Evolutionary conservation across 768 basidiomycete genomes (phyloP).

Genomic region (Psilocybe azurescens): DNA sequence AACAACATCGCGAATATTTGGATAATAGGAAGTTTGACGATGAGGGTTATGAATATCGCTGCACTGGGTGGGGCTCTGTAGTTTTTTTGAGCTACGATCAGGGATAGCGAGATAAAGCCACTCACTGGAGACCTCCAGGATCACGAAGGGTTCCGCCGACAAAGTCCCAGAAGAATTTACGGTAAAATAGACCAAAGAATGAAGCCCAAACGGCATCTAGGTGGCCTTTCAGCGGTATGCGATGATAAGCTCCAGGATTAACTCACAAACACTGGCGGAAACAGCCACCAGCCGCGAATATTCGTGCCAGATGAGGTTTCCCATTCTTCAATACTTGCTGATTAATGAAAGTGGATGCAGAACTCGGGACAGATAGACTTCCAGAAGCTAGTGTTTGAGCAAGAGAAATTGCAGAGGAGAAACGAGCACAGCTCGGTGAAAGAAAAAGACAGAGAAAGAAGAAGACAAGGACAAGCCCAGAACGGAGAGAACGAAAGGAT

Average conservation of each 20-base stretch:
- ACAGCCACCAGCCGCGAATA: conserved; percentile 73
- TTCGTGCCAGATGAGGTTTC: conserved; percentile 83
- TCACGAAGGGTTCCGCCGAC: conserved; percentile 78
- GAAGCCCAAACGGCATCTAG: conserved; percentile 82
- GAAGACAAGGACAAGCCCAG: conserved; percentile 23
- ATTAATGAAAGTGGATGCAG: conserved; percentile 21
- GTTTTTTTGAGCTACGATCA: background rate
- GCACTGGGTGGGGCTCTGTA: conserved; percentile 65
- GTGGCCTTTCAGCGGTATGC: conserved; percentile 13
- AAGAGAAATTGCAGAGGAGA: conserved; percentile 31
- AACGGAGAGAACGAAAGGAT: conserved; percentile 25
- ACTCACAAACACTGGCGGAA: conserved; percentile 76
- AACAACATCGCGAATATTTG: conserved; percentile 71
- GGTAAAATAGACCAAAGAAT: conserved; percentile 82
- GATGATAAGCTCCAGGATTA: background rate
- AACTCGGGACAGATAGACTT: conserved; percentile 27
- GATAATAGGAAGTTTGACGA: conserved; percentile 79
- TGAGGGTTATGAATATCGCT: conserved; percentile 70
- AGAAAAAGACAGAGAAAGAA: conserved; percentile 29
- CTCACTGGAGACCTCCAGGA: conserved; percentile 82
- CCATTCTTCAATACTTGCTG: conserved; percentile 54
- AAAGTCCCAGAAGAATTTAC: conserved; percentile 98
- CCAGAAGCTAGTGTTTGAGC: conserved; percentile 32
- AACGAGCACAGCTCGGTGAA: conserved; percentile 41
- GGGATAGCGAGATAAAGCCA: conserved; percentile 23